Percentiles rank a stretch among this genome's conserved stretches.
phyloP scores from a whole-genome alignment of 257 asterid genomes.

The Agastache rugosa region DNA sequence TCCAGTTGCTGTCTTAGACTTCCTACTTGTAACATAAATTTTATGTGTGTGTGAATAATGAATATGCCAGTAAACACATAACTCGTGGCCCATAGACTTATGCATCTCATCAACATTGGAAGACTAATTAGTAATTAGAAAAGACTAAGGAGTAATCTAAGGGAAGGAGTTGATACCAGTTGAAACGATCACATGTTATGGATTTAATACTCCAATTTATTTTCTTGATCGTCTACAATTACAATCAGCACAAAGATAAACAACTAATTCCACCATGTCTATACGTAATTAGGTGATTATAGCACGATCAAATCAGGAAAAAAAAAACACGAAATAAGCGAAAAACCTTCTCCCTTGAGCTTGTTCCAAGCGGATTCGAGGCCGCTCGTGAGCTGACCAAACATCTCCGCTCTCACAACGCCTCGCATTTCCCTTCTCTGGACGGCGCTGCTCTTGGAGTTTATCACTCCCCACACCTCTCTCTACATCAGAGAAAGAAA shows the following conservation, averaged over 20 bases:
- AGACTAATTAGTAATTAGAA: neutral
- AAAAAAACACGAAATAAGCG: neutral
- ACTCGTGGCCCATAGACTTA: neutral
- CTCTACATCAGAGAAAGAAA: slow-evolving; percentile 48
- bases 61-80: neutral
- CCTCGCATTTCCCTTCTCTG: slow-evolving; percentile 53
- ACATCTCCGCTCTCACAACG: slow-evolving; percentile 86
- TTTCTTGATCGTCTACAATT: neutral
- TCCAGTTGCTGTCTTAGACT: neutral
- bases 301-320: neutral
- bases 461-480: slow-evolving; percentile 69
- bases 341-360: slow-evolving; percentile 94
- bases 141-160: neutral
- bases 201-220: neutral
- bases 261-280: neutral
- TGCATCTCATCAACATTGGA: neutral
- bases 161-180: neutral
- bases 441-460: slow-evolving; percentile 41
- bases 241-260: neutral
- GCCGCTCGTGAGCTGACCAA: slow-evolving; percentile 90
- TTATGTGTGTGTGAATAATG: neutral
- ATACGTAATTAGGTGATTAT: neutral
- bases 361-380: slow-evolving; percentile 95
- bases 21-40: neutral
- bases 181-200: neutral